These are phyloP conservation scores for Zygoascus tannicola DNA, from an alignment of 805 yeast genomes.

Conservation along the genomic window DNA sequence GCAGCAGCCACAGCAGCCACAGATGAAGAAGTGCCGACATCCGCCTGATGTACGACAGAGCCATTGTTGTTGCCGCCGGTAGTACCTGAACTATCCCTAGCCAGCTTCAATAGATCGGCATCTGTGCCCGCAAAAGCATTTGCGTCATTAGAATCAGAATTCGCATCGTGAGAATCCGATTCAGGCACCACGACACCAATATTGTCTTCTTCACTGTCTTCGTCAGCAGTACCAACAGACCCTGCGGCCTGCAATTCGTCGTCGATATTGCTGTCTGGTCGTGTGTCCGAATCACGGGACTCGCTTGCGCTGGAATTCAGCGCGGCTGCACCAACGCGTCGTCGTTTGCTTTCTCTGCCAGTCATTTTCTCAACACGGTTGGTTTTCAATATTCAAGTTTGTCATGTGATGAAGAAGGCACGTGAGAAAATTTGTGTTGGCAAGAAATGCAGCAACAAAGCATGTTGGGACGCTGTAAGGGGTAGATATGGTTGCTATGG, in stretches of 20 bases:
- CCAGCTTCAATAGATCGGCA: background rate
- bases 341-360: background rate
- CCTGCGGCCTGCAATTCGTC: background rate
- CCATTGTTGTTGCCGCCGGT: background rate
- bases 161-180: background rate
- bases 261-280: background rate
- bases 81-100: background rate
- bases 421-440: too few relatives aligned
- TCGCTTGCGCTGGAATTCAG: too few relatives aligned
- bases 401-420: background rate
- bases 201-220: background rate
- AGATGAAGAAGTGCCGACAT: slow-evolving; percentile 4
- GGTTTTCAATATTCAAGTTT: background rate
- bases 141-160: background rate
- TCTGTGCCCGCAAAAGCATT: slow-evolving; percentile 1
- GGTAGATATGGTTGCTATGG: background rate
- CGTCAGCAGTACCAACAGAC: background rate
- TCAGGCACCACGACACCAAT: background rate
- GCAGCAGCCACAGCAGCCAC: slow-evolving; percentile 7
- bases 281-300: background rate
- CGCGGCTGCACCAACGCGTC: background rate
- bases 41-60: too few relatives aligned
- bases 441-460: too few relatives aligned
- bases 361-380: background rate
- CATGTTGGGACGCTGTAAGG: too few relatives aligned